Evolutionary conservation across 2,329 filamentous ascomycete species (phyloP), one percentile per base, ranked within the genome.

Genomic region (Hymenoscyphus fructigenus): DNA sequence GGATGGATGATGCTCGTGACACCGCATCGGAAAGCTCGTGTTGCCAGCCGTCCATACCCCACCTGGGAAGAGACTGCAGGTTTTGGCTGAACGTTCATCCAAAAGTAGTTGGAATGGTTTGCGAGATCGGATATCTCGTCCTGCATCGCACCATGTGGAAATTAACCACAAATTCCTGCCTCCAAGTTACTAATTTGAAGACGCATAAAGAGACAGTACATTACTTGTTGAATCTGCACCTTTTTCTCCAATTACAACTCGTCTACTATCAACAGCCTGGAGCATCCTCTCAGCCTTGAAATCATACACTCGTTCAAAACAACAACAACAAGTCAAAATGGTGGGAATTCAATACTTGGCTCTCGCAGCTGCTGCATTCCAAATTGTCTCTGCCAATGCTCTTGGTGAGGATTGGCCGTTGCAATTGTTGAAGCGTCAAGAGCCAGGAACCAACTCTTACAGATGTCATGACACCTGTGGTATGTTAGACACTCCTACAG

Each of bases 381-480:
- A 56, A 17, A 29, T 66, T 10, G 64, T 60, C 15, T 65, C 59
- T 3, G 63, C 62, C 23, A 29, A 61, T 20, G 55, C 63, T 58
- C 34, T 63, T 14, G 60, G 50, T 34, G 63, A 69, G 6, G 61
- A 66, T 15, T 67, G 63, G 65, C 59, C 61, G 9, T 32, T 47
- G 17, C n/a, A 62, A 12, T 38, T 70, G 0, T 63, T 70, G 36
- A 67, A 66, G 58, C 63, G 68, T 34, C 68, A 69, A 57, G 65
- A 55, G 20, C 68, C 68, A 50, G 68, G 68, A 23, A 69, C 65
- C 5, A 61, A 64, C 20, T 56, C 58, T 4, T 69, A 66, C 53
- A 65, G 58, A 20, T 69, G 68, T 53, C 68, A 69, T 56, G 29
- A 57, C n/a, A 63, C 59, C 32, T 69, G 68, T 41, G 68, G 68